phyloP scores from a whole-genome alignment of 805 yeast species.

The Metahyphopichia silvanorum region DNA sequence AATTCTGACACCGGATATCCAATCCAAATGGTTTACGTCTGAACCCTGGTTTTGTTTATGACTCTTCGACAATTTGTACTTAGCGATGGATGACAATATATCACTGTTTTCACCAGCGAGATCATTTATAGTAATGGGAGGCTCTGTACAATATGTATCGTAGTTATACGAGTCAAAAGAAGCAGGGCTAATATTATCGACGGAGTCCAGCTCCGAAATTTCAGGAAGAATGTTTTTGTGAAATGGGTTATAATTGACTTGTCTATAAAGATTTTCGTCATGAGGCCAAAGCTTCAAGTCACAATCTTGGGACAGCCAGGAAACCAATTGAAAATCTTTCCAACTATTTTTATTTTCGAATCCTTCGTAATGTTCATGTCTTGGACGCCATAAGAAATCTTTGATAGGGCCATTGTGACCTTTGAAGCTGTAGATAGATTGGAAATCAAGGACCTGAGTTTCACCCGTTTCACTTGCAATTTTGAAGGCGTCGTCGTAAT shows the following conservation, averaged over 20 bases:
- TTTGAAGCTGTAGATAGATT: constrained; percentile 59
- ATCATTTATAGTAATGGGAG: constrained; percentile 31
- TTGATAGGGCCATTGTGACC: constrained; percentile 85
- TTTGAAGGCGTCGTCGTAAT: constrained; percentile 37
- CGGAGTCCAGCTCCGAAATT: constrained; percentile 13
- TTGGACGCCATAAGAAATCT: constrained; percentile 83
- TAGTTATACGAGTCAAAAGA: constrained; percentile 16
- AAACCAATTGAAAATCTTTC: constrained; percentile 84
- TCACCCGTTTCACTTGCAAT: constrained; percentile 19
- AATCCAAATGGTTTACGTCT: constrained; percentile 67
- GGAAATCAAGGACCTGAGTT: constrained; percentile 20
- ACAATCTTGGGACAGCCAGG: constrained; percentile 85
- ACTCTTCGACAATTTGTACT: constrained; percentile 32
- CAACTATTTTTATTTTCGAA: constrained; percentile 54
- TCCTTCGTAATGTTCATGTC: constrained; percentile 38
- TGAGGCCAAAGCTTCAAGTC: constrained; percentile 81
- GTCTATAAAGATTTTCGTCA: constrained; percentile 31
- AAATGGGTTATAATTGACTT: constrained; percentile 37
- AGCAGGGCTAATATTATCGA: constrained; percentile 3
- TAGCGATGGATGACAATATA: constrained; percentile 34
- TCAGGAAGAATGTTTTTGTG: constrained; percentile 21
- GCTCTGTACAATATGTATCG: constrained; percentile 34
- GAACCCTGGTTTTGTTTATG: constrained; percentile 32
- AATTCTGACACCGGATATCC: constrained; percentile 91
- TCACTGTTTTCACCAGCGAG: constrained; percentile 26